Evolutionary conservation across 805 yeast species (phyloP).

Genomic region (Cyberlindnera mycetangii): DNA sequence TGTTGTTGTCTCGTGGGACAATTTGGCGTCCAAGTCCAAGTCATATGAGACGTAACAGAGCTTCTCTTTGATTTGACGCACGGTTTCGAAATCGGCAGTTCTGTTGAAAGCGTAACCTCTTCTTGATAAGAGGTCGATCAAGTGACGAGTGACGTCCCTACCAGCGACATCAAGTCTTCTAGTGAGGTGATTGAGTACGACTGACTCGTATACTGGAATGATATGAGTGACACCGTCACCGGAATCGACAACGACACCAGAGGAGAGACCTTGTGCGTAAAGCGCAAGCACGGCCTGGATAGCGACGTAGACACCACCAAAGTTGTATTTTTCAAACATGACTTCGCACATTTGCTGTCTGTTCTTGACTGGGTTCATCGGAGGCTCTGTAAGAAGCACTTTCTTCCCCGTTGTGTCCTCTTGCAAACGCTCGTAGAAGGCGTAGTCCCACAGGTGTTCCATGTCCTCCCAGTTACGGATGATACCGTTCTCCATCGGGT

Average conservation of each 20-base stretch:
- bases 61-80: slow-evolving; percentile 95
- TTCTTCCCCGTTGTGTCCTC: slow-evolving; percentile 77
- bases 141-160: slow-evolving; percentile 94
- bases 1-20: slow-evolving; percentile 94
- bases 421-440: slow-evolving; percentile 88
- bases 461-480: slow-evolving; percentile 98
- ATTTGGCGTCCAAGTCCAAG: slow-evolving; percentile 79
- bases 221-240: slow-evolving; percentile 99
- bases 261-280: slow-evolving; percentile 93
- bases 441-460: slow-evolving; percentile 98
- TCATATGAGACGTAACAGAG: slow-evolving; percentile 94
- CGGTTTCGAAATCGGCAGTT: slow-evolving; percentile 98
- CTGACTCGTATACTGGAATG: slow-evolving; percentile 96
- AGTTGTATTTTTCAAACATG: slow-evolving; percentile 87
- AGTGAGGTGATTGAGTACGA: slow-evolving; percentile 91
- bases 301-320: slow-evolving; percentile 93
- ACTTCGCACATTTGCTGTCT: slow-evolving; percentile 89
- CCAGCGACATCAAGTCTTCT: slow-evolving; percentile 96
- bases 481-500: slow-evolving; percentile 98
- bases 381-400: slow-evolving; percentile 92
- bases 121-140: slow-evolving; percentile 85
- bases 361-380: slow-evolving; percentile 90
- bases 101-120: slow-evolving; percentile 98
- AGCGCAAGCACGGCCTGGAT: slow-evolving; percentile 97
- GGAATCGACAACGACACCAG: slow-evolving; percentile 97